Evolutionary conservation across 2,329 filamentous ascomycete species (phyloP), one percentile per base, ranked within the genome.

Genomic region (Talaromyces atroroseus): DNA sequence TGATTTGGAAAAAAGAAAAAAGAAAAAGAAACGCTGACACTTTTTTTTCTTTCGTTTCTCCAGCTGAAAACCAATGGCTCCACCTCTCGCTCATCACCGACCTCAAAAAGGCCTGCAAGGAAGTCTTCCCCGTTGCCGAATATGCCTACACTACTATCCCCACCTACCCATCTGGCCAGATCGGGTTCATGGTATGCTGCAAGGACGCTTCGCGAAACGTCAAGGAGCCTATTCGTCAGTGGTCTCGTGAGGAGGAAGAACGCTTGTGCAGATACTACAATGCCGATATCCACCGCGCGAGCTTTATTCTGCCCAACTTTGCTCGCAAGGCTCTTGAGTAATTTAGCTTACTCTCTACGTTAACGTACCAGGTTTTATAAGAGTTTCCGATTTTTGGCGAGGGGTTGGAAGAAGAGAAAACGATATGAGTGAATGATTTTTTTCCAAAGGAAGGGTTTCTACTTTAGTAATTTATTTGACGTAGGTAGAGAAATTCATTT

Each of bases 121-220:
- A 94, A 76, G 89, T 99, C 76, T 99, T 99, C 87, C 92, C 94
- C 63, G 89, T 90, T 61, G 94, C 89, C 74, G 94, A 99, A 80
- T 99, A 97, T 80, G 94, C 89, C 67, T 99, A 96, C 84, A 97
- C 76, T 70, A 97, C 92, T 68, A 99, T 99, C 76, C 94, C 94
- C 59, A 99, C 94, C 72, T 99, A 99, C 82, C 94, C 94, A 64
- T 95, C 90, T 57, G 94, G 94, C 73, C 94, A 99, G 81, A 99
- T 99, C 70, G 94, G 94, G 73, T 99, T 99, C 87, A 96, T 99
- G 92, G 90, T 99, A 72, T 97, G 94, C 86, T 89, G 83, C 87
- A 97, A 99, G 85, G 92, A 97, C 73, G 80, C 85, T 73, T 85
- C 77, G 71, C 84, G 86, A 74, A 83, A 99, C 77, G 83, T 97